These are phyloP conservation scores for Coelastrella sp. DNA, from an alignment of 139 green algal genomes.

Conservation along the genomic window DNA sequence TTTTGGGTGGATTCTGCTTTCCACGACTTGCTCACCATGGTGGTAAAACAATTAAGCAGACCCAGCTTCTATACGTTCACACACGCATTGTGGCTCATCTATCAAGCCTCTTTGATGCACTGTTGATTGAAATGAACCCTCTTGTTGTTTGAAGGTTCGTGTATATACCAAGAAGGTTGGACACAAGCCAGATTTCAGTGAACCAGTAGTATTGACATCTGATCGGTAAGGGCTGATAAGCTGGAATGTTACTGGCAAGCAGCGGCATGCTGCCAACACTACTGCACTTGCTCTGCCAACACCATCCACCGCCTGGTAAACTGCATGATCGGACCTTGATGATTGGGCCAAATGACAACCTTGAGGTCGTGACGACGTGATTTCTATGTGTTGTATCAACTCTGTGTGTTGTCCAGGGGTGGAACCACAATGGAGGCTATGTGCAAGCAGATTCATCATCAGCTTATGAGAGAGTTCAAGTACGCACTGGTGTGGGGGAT, in stretches of 20 bases:
- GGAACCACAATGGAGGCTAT: conserved; percentile 89
- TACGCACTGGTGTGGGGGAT: conserved; percentile 97
- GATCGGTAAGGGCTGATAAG: conserved; percentile 71
- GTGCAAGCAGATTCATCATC: conserved; percentile 88
- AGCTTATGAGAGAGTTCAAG: conserved; percentile 85
- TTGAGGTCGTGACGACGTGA: no score
- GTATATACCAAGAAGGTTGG: conserved; percentile 98
- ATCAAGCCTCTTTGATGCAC: not conserved
- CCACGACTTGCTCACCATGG: no score
- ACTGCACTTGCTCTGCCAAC: no score
- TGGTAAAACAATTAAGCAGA: no score
- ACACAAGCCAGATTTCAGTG: conserved; percentile 94
- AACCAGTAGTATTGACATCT: conserved; percentile 90
- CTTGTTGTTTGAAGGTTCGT: conserved; percentile 58
- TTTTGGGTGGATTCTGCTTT: no score
- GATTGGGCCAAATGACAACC: no score
- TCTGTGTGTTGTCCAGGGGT: conserved; percentile 56
- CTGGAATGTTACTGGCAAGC: no score
- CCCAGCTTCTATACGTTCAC: no score
- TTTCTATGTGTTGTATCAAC: no score
- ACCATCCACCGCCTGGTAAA: no score
- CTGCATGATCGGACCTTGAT: no score
- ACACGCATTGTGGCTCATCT: not conserved
- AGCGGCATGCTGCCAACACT: no score
- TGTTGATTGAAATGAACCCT: not conserved